These are phyloP conservation scores for Epichloe baconii DNA, from an alignment of 2,329 filamentous ascomycete genomes.

Conservation along the genomic window DNA sequence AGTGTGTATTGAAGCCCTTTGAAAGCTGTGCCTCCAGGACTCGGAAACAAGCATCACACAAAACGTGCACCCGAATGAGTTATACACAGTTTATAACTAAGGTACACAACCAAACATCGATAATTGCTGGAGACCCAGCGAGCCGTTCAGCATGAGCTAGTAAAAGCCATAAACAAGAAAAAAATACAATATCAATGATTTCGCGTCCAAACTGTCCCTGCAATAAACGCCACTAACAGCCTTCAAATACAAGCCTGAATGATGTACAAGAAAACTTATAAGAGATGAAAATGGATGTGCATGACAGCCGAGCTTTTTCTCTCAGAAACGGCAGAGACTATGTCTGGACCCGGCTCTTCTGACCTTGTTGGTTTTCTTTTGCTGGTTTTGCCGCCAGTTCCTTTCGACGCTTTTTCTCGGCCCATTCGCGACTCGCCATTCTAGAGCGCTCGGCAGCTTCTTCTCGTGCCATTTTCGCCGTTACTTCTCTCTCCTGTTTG, in stretches of 20 bases:
- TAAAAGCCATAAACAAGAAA: not conserved
- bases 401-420: constrained; percentile 40
- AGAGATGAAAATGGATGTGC: not conserved
- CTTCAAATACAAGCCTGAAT: not conserved
- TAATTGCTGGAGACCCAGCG: not conserved
- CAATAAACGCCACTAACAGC: too few species aligned
- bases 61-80: not conserved
- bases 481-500: constrained; percentile 38
- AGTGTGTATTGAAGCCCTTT: too few species aligned
- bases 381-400: constrained; percentile 13
- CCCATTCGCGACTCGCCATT: constrained; percentile 47
- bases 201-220: too few species aligned
- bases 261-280: not conserved
- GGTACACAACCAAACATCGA: not conserved
- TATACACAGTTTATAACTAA: not conserved
- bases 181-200: not conserved
- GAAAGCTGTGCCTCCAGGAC: not conserved
- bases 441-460: constrained; percentile 49
- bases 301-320: not conserved
- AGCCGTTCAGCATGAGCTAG: not conserved
- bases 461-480: constrained; percentile 41
- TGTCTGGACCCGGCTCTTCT: not conserved
- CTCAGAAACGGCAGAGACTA: not conserved
- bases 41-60: not conserved
- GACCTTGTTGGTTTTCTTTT: constrained; percentile 2